Base-by-base conservation (phyloP, 1,284 basidiomycete species). In the Amylostereum chailletii region DNA sequence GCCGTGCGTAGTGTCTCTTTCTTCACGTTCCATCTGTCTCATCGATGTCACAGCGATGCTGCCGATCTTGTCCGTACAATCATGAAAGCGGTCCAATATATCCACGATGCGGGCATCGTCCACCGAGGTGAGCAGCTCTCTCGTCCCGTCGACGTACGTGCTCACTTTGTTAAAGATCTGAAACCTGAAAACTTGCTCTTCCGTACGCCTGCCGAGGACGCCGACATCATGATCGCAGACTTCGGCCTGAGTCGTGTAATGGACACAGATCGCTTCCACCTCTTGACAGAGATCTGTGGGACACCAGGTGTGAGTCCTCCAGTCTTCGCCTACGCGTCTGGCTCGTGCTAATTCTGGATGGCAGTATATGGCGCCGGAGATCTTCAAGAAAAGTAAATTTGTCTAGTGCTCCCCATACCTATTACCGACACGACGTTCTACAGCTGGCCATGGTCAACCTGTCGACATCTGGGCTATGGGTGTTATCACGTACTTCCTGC, bases 171-270 rank as follows among this genome's bases (percentile, higher is more conserved):
- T 19, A 19, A 11, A 88, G 92, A 99, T 64, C 72, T 99, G 55
- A 99, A 99, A 67, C 95, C 95, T 4, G 95, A 99, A 70, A 99
- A 99, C 69, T 76, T 99, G 27, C 75, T 99, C 27, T 99, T 99
- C 81, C 83, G 90, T 52, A 87, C 88, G 40, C 81, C 83, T 60
- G 86, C 81, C 3, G 94, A 98, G 63, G 86, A 94, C 50, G 87
- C 94, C 6, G 94, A 97, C 61, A 86, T 99, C 58, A 90, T 97
- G 80, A 88, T 99, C 56, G 95, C 96, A 3, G 96, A 99, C 68
- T 99, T 99, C 66, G 96, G 96, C 8, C 77, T 97, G 51, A 82
- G 86, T 65, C 73, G 92, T 32, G 78, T 96, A 27, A 86, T 99
- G 71, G 88, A 96, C 36, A 92, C 94, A 57, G 86, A 91, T 53